phyloP scores from a whole-genome alignment of 169 alveolate species.

The Plasmodium blacklocki region DNA sequence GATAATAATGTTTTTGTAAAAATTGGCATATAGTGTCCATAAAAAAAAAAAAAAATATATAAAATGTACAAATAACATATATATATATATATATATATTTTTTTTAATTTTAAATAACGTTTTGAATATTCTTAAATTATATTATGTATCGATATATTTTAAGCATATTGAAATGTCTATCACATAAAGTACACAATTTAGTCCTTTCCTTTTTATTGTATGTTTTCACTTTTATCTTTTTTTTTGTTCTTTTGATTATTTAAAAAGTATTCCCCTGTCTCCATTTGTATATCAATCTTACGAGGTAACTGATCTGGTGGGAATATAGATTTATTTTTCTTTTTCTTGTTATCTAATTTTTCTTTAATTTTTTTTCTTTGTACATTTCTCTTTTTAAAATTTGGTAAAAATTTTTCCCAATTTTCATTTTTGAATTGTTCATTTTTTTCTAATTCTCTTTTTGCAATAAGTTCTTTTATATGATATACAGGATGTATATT shows the following conservation, averaged over 20 bases:
- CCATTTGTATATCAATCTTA: constrained; percentile 97
- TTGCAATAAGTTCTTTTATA: constrained; percentile 98
- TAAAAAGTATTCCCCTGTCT: constrained; percentile 98
- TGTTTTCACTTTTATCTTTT: constrained; percentile 2
- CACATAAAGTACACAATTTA: not conserved
- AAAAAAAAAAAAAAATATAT: too few relatives aligned
- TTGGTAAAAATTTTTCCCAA: constrained; percentile 99
- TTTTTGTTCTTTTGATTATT: constrained; percentile 83
- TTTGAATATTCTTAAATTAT: too few relatives aligned
- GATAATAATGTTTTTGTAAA: too few relatives aligned
- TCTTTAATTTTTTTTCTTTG: constrained; percentile 87
- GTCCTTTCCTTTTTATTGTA: not conserved
- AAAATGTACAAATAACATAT: too few relatives aligned
- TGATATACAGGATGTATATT: constrained; percentile 99
- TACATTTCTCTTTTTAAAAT: constrained; percentile 96
- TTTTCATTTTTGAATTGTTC: constrained; percentile 92
- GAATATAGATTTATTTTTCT: constrained; percentile 37
- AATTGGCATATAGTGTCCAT: too few relatives aligned
- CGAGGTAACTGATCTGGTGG: constrained; percentile 91
- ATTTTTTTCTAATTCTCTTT: constrained; percentile 97
- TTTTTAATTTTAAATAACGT: too few relatives aligned
- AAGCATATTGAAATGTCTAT: too few relatives aligned
- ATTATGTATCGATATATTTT: too few relatives aligned
- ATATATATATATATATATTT: too few relatives aligned
- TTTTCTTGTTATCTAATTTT: constrained; percentile 39